These are phyloP conservation scores for Xerocomellus chrysenteron DNA, from an alignment of 768 basidiomycete species.

Conservation along the genomic window DNA sequence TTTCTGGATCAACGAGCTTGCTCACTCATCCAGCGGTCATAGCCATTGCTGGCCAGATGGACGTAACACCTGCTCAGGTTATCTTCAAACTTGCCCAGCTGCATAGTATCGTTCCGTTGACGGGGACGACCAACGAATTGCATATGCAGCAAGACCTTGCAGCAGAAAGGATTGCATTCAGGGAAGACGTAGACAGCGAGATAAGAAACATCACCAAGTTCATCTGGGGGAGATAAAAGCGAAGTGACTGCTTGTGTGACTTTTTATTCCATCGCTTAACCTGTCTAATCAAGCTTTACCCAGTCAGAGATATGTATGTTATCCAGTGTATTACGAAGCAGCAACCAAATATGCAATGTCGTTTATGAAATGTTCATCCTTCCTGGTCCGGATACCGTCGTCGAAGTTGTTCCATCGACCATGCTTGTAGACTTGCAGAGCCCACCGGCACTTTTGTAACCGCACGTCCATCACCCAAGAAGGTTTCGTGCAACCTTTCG, in stretches of 20 bases:
- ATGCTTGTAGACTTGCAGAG: slow-evolving; percentile 8
- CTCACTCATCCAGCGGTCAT: slow-evolving; percentile 48
- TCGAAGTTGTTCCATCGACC: slow-evolving; percentile 27
- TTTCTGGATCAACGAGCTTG: slow-evolving; percentile 71
- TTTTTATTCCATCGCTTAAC: background rate
- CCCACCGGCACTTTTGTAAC: slow-evolving; percentile 20
- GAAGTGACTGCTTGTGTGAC: background rate
- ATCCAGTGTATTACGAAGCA: slow-evolving; percentile 3
- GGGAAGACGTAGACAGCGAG: slow-evolving; percentile 28
- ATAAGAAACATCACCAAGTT: slow-evolving; percentile 26
- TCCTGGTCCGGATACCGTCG: slow-evolving; percentile 17
- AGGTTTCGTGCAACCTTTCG: slow-evolving; percentile 35
- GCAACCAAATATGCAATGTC: background rate
- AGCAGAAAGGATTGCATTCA: slow-evolving; percentile 38
- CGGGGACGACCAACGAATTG: slow-evolving; percentile 65
- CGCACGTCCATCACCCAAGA: slow-evolving; percentile 23
- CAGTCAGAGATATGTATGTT: slow-evolving; percentile 3
- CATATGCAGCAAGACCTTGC: slow-evolving; percentile 71
- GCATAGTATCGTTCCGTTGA: slow-evolving; percentile 67
- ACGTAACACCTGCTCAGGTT: slow-evolving; percentile 62
- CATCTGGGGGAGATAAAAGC: slow-evolving; percentile 29
- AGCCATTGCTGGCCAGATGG: slow-evolving; percentile 43
- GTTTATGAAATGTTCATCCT: background rate
- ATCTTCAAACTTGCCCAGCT: slow-evolving; percentile 69
- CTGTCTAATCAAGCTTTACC: background rate